Base-by-base conservation (phyloP, 116 monocot species). In the Trichopus zeylanicus region DNA sequence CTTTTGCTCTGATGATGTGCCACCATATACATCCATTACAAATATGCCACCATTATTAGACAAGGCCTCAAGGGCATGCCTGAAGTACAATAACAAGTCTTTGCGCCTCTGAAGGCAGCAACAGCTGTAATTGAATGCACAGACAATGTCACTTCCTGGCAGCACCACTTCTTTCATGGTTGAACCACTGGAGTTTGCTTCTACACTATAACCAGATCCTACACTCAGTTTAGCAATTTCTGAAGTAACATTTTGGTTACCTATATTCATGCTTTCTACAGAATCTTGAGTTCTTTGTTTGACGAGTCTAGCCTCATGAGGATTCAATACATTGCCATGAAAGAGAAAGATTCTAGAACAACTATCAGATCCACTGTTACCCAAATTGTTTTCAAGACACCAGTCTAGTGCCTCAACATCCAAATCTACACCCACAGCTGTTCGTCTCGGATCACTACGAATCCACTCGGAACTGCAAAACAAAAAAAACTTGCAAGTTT, bases 101-200 rank as follows among this genome's bases (percentile, higher is more conserved):
- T 51, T 31, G 19, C 98, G 79, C 10, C 24, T 84, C 39, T 85
- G 92, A 27, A 98, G 92, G 69, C 92, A 98, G 55, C 98, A 98
- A 55, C 98, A 98, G 61, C 98, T 98, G 63, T 98, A 98, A 58
- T 98, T 98, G 71, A 98, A 88, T 51, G 98, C 88, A 64, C 98
- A 98, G 25, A 91, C 57, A 57, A 98, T 85, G 61, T 98, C 98
- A 71, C 82, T 88, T 8, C 56, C 55, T 63, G 88, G 92, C 34
- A 85, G 54, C 13, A 35, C 46, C 23, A 35, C 65, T 15, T 68
- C 53, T 66, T 48, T 46, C 73, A 76, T 71, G 51, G 67, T 68
- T 25, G 63, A 66, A 59, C 29, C 24, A 24, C 20, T 26, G 19
- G 57, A 57, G 10, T 5, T 13, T 27, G 12, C 25, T 28, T 26